Conservation (phyloP, 2,329 filamentous ascomycete genomes). For the Aspergillus chevalieri region DNA sequence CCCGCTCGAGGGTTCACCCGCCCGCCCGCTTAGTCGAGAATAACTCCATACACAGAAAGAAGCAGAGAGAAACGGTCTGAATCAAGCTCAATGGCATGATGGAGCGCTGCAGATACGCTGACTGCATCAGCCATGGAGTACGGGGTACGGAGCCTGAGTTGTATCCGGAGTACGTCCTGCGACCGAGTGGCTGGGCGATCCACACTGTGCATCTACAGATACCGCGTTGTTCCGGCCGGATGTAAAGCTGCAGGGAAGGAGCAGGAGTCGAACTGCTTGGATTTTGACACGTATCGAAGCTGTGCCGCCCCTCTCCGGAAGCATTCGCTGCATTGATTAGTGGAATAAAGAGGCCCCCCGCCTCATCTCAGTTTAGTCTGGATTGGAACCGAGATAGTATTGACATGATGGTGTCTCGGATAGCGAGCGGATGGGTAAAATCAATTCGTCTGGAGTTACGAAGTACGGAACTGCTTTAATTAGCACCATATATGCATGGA, state of each 20-base stretch:
- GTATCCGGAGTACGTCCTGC: background rate
- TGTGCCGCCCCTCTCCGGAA: constrained; percentile 11
- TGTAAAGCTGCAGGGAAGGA: constrained; percentile 22
- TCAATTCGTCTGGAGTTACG: background rate
- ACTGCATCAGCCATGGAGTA: background rate
- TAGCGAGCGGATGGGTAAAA: background rate
- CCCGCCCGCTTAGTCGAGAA: constrained; percentile 3
- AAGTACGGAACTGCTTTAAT: background rate
- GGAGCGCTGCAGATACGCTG: background rate
- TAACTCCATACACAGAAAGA: constrained; percentile 3
- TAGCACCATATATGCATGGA: background rate
- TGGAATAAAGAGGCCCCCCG: too few relatives aligned
- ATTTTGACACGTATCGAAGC: constrained; percentile 24
- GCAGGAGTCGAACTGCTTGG: constrained; percentile 20
- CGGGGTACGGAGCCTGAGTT: background rate
- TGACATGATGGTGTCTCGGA: background rate
- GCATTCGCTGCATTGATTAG: background rate
- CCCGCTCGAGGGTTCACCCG: constrained; percentile 5
- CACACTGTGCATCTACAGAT: background rate
- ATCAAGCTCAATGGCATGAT: background rate
- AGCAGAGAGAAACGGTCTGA: background rate
- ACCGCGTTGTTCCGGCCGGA: constrained; percentile 8
- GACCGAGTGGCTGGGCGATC: background rate
- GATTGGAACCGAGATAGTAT: too few relatives aligned
- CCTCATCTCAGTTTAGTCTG: too few relatives aligned